phyloP scores from a whole-genome alignment of 2,329 filamentous ascomycete genomes.

The Arthrobotrys sinensis region DNA sequence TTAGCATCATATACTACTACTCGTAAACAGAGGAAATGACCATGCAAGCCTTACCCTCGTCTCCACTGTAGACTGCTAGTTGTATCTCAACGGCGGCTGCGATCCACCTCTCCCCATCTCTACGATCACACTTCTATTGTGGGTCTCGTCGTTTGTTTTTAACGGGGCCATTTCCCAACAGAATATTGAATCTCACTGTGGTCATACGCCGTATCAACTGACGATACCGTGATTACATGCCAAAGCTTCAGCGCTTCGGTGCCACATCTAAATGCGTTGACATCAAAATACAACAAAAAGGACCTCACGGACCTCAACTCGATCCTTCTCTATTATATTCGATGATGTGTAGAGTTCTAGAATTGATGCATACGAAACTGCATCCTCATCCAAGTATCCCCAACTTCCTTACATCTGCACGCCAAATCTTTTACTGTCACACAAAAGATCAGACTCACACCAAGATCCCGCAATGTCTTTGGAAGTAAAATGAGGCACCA shows the following conservation, averaged over 20 bases:
- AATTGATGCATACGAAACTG: background rate
- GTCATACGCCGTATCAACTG: constrained; percentile 18
- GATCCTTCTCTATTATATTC: background rate
- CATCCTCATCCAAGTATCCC: background rate
- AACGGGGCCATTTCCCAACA: background rate
- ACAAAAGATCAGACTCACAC: constrained; percentile 3
- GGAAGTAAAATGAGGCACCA: constrained; percentile 20
- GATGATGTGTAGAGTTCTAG: background rate
- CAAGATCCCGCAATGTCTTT: constrained; percentile 26
- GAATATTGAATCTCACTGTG: constrained; percentile 8
- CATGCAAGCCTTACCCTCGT: background rate
- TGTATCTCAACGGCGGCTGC: background rate
- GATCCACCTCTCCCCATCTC: background rate
- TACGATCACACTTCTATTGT: background rate
- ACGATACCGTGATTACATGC: constrained; percentile 1
- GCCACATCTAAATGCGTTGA: background rate
- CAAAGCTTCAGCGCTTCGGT: background rate
- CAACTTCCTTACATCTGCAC: background rate
- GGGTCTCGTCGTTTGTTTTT: constrained; percentile 3
- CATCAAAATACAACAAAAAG: constrained; percentile 1
- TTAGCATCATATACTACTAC: background rate
- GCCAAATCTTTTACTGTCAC: background rate
- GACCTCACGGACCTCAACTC: background rate
- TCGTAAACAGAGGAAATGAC: constrained; percentile 21
- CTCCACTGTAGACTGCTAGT: background rate